phyloP scores from a whole-genome alignment of 2,329 filamentous ascomycete species.

The Fusarium sp. region DNA sequence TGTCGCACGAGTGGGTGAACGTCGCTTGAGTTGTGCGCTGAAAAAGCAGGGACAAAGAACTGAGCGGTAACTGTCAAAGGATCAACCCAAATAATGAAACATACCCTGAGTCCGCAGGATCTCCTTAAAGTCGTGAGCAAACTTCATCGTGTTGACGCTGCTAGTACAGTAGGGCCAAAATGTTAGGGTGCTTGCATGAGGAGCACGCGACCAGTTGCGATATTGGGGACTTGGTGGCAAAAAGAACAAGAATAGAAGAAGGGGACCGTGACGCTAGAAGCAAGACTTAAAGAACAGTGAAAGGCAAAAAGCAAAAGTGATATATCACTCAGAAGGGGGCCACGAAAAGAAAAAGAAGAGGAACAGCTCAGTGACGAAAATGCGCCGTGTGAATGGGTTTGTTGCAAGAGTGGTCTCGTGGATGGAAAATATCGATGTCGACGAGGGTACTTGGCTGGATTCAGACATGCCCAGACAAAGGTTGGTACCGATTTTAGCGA shows the following conservation, averaged over 20 bases:
- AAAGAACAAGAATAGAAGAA: conserved; percentile 12
- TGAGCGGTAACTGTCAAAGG: background rate
- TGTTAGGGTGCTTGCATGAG: conserved; percentile 25
- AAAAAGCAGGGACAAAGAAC: background rate
- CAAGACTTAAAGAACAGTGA: conserved; percentile 1
- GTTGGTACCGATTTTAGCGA: conserved; percentile 29
- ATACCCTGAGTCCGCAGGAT: conserved; percentile 72
- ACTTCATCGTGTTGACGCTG: conserved; percentile 75
- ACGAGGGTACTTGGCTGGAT: conserved; percentile 32
- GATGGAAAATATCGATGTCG: conserved; percentile 26
- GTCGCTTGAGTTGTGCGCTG: background rate
- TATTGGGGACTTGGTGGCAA: conserved; percentile 28
- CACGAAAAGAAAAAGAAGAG: conserved; percentile 9
- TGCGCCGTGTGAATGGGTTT: conserved; percentile 23
- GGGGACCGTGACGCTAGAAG: conserved; percentile 9
- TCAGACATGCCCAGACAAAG: conserved; percentile 30
- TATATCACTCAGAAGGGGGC: background rate
- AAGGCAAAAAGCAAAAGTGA: background rate
- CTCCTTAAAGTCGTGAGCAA: conserved; percentile 81
- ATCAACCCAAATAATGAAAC: conserved; percentile 6
- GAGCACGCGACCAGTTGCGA: conserved; percentile 40
- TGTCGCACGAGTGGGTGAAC: conserved; percentile 4
- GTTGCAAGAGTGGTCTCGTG: conserved; percentile 29
- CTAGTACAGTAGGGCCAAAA: conserved; percentile 10
- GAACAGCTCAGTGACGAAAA: conserved; percentile 21